Base-by-base conservation (phyloP, 1,139 yeast genomes). In the Hemisphaericaspora lyxosophila region DNA sequence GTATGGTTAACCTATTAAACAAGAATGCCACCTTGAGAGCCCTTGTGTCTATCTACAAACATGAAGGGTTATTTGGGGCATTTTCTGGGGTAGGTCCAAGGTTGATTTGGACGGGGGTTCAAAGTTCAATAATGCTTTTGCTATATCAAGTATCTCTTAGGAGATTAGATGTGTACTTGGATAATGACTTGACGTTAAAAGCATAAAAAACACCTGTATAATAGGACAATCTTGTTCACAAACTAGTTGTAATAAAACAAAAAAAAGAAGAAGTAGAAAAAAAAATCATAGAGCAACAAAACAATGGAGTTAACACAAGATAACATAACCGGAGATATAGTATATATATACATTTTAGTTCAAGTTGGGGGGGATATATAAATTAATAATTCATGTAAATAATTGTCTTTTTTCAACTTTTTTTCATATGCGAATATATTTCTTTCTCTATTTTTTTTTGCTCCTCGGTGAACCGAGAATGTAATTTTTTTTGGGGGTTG, bases 41-140 rank as follows among this genome's bases (percentile, higher is more conserved):
- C 11, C 64, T 92, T 38, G 56, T 60, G n/a, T 73, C 78, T 8
- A 84, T 92, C 5, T 85, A 83, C 55, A 73, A 64, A 41, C 68
- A 73, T 20, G 97, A 92, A 58, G 97, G 98, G 1, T 41, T 84
- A 0, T 48, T 75, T 1, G 96, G 96, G 0, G 70, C 88, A 34
- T 90, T 92, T 62, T 79, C 92, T 26, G 98, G 98, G 1, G 96
- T 94, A 8, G 97, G 97, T 0, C 98, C 98, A 0, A 71, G 98
- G 45, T 82, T 90, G 47, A 86, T 92, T 7, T 92, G 98, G 98
- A 90, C 98, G 0, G 88, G 96, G 47, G 73, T 90, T 12, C 98
- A 92, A 60, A 87, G 96, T 60, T 86, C 96, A 45, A 85, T 92
- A 40, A 92, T 94, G 98, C 72, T 94, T 47, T 68, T 92, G 46